Conservation (phyloP, 1,284 basidiomycete genomes). For the Abortiporus biennis region DNA sequence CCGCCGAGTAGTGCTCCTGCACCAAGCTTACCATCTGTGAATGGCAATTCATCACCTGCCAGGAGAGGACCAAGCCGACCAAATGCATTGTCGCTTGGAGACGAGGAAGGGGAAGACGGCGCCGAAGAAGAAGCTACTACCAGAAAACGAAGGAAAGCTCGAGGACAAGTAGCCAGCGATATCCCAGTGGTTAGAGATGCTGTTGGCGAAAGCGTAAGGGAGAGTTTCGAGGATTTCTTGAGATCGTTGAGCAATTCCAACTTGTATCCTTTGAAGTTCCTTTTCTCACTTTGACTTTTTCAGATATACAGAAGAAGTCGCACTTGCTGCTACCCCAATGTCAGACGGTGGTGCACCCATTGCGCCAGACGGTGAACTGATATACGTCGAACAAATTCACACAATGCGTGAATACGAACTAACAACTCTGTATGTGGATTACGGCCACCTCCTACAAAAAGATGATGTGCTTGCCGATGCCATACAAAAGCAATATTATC, state of each 20-base stretch:
- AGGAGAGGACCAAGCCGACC: conserved; percentile 33
- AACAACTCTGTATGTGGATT: conserved; percentile 96
- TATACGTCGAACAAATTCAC: conserved; percentile 90
- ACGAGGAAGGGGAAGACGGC: conserved; percentile 45
- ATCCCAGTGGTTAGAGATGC: conserved; percentile 87
- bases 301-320: conserved; percentile 81
- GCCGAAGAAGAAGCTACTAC: conserved; percentile 29
- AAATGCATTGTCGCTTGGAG: conserved; percentile 58
- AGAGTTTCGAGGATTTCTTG: conserved; percentile 87
- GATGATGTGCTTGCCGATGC: conserved; percentile 92
- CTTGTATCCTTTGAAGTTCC: too few species aligned
- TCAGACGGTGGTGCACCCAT: conserved; percentile 58
- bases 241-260: too few species aligned
- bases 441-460: conserved; percentile 81
- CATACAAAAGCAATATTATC: conserved; percentile 92
- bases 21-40: conserved; percentile 39
- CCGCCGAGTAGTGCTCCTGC: conserved; percentile 67
- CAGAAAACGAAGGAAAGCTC: conserved; percentile 26
- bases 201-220: conserved; percentile 89
- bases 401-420: conserved; percentile 91
- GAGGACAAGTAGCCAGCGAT: conserved; percentile 50
- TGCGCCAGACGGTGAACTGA: conserved; percentile 53
- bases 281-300: too few species aligned
- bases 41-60: conserved; percentile 32
- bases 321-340: conserved; percentile 68